phyloP scores from a whole-genome alignment of 371 early-diverging fungal genomes.

The Mucor irregularis region DNA sequence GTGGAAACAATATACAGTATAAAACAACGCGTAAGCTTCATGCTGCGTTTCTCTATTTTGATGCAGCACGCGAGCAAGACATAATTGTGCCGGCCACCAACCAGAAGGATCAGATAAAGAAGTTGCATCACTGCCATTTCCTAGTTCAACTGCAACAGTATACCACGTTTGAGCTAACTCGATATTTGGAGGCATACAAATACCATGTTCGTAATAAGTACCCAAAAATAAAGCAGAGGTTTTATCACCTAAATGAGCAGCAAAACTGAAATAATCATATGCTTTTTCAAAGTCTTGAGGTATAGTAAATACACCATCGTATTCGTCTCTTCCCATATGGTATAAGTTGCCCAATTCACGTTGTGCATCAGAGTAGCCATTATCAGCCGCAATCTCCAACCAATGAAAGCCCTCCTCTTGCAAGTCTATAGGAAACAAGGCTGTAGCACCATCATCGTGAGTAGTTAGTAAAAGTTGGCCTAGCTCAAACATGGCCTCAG shows the following conservation, averaged over 20 bases:
- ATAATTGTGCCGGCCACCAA: conserved; percentile 43
- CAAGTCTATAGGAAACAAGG: conserved; percentile 3
- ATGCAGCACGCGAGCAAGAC: conserved; percentile 38
- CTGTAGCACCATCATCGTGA: not conserved
- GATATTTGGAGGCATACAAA: conserved; percentile 22
- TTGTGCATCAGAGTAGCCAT: conserved; percentile 31
- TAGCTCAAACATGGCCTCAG: conserved; percentile 42
- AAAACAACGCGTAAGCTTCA: conserved; percentile 26
- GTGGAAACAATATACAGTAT: conserved; percentile 15
- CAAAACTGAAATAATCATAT: conserved; percentile 32
- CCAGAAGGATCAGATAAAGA: conserved; percentile 13
- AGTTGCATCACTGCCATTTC: not conserved
- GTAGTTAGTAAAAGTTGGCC: conserved; percentile 21
- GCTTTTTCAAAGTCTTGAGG: conserved; percentile 32
- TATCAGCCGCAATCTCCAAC: conserved; percentile 31
- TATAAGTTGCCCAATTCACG: conserved; percentile 37
- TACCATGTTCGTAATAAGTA: conserved; percentile 40
- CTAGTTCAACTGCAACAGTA: conserved; percentile 24
- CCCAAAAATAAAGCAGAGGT: conserved; percentile 40
- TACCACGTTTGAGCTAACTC: conserved; percentile 32
- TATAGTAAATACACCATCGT: conserved; percentile 4
- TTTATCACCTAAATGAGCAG: conserved; percentile 35
- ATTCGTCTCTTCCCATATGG: conserved; percentile 21
- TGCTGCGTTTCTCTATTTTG: conserved; percentile 17
- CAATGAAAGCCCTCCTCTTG: conserved; percentile 26